Conservation (phyloP, 169 alveolate species). For the Cryptosporidium sp. region DNA sequence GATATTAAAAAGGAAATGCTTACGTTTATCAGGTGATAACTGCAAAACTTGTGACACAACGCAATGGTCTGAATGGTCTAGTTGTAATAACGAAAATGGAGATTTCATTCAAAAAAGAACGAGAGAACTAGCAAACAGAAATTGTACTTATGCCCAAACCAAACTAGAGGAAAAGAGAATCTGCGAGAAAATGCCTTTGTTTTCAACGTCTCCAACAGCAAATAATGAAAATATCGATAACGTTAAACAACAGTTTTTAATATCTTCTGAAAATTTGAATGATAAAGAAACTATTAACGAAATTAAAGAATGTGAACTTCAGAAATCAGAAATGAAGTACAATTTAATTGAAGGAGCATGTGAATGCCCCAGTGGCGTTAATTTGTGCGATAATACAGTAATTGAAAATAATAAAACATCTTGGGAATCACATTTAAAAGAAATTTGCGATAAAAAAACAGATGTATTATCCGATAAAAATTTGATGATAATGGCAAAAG, state of each 20-base stretch:
- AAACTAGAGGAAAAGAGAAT: conserved; percentile 32
- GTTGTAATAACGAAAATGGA: conserved; percentile 22
- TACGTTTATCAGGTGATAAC: not conserved
- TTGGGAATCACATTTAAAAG: conserved; percentile 15
- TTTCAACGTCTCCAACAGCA: not conserved
- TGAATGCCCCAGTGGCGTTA: conserved; percentile 23
- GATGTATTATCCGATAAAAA: not conserved
- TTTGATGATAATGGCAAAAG: conserved; percentile 17
- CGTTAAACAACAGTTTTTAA: not conserved
- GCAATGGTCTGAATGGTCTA: conserved; percentile 25
- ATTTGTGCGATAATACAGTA: conserved; percentile 7
- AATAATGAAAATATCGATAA: not conserved
- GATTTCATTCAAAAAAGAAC: conserved; percentile 24
- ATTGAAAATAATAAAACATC: conserved; percentile 35
- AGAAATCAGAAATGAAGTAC: conserved; percentile 21
- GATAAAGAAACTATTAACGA: not conserved
- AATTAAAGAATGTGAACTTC: conserved; percentile 19
- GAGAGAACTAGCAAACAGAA: not conserved
- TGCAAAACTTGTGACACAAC: not conserved
- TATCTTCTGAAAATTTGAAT: not conserved
- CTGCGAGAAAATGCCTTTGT: conserved; percentile 9
- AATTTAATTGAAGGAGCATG: conserved; percentile 22
- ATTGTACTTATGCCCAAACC: not conserved
- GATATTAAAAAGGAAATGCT: conserved; percentile 11
- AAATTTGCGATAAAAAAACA: conserved; percentile 10